Evolutionary conservation across 2,329 filamentous ascomycete genomes (phyloP), one percentile per base, ranked within the genome.

Genomic region (Verticillium isaacii): DNA sequence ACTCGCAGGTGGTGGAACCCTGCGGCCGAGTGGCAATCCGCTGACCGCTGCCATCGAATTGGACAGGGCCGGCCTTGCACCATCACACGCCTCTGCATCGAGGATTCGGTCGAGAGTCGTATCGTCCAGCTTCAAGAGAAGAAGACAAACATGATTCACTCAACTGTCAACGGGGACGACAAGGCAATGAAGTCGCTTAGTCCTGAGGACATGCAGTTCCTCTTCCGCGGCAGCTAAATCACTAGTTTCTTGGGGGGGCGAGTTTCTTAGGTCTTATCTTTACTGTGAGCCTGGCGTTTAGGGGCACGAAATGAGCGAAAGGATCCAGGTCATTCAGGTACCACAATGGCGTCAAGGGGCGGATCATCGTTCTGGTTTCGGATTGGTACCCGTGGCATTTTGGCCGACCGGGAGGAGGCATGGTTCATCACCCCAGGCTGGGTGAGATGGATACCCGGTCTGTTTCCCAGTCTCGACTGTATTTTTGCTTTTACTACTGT

Each of bases 1-100:
- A 14, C 6, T 32, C 56, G 5, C 74, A 74, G 67, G 8, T 98
- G 95, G 95, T 99, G 95, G 95, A 98, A 98, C 68, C 95, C 95
- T n/a, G 93, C 93, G n/a, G 94, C 94, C 0, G 95, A 99, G 78
- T 99, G 95, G 95, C 95, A 99, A 77, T 95, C 91, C 64, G 95
- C 95, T 2, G 95, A 99, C 74, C 86, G 91, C 66, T 93, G 90
- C 71, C 95, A 98, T 77, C 93, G 95, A 61, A 99, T 98, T 68
- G 95, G 95, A 36, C 95, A 99, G 79, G 91, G 89, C 56, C 90
- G 95, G 8, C 94, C 94, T 32, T 98, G 95, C 73, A 92, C 92
- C 39, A 96, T 99, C 69, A 98, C 93, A 1, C 88, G 95, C 32
- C 85, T 99, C 12, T 96, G 93, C 72, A 97, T 99, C 65, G 94